phyloP scores from a whole-genome alignment of 768 basidiomycete genomes.

The Phlebiopsis flavidoalba region DNA sequence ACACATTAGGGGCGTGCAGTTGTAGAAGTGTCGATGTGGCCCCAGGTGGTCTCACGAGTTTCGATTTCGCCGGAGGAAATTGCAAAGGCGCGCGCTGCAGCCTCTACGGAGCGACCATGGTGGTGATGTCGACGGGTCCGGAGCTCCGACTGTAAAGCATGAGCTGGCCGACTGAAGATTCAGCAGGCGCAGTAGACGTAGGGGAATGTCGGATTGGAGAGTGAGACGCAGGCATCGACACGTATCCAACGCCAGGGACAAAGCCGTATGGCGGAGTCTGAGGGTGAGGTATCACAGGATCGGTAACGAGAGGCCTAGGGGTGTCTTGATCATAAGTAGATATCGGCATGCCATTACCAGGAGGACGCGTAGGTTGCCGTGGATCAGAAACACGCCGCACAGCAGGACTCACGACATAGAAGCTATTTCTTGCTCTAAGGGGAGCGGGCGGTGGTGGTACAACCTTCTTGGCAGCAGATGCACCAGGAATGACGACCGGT shows the following conservation, averaged over 20 bases:
- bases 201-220: not conserved
- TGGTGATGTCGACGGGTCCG: not conserved
- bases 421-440: not conserved
- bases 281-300: not conserved
- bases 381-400: not conserved
- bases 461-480: slow-evolving; percentile 4
- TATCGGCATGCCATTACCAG: not conserved
- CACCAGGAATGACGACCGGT: slow-evolving; percentile 6
- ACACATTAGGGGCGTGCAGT: not conserved
- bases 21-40: slow-evolving; percentile 1
- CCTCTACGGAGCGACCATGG: slow-evolving; percentile 1
- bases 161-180: slow-evolving; percentile 1
- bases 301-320: not conserved
- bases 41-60: slow-evolving; percentile 10
- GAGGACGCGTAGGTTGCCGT: not conserved
- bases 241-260: slow-evolving; percentile 10
- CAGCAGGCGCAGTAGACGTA: not conserved
- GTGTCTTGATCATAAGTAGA: not conserved
- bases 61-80: slow-evolving; percentile 8
- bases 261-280: slow-evolving; percentile 7
- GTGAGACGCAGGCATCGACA: not conserved
- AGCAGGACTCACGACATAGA: not conserved
- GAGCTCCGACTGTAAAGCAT: slow-evolving; percentile 7
- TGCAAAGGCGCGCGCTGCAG: slow-evolving; percentile 9
- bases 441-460: slow-evolving; percentile 2